These are phyloP conservation scores for Aureobasidium namibiae DNA, from an alignment of 2,329 filamentous ascomycete species.

Conservation along the genomic window DNA sequence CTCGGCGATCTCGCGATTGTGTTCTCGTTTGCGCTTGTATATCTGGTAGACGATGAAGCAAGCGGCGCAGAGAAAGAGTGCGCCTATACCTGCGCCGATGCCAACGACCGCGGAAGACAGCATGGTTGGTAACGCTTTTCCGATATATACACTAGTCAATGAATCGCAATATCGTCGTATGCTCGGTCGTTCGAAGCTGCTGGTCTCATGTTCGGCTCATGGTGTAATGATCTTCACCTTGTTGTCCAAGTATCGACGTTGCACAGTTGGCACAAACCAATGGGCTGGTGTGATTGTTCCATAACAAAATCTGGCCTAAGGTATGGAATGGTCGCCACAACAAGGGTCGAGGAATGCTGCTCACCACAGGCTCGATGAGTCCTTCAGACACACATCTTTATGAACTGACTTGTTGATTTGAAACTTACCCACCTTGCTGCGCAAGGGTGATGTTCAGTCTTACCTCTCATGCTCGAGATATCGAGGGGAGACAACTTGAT, in stretches of 20 bases:
- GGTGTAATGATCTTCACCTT: not conserved
- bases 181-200: not conserved
- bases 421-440: not conserved
- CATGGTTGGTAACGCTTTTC: conserved; percentile 1
- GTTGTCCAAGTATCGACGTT: not conserved
- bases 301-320: not conserved
- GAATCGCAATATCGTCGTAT: not conserved
- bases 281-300: not conserved
- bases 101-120: conserved; percentile 14
- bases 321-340: conserved; percentile 14
- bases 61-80: conserved; percentile 20
- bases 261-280: not conserved
- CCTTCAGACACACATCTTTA: not conserved
- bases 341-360: conserved; percentile 14
- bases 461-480: not conserved
- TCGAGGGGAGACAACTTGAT: not conserved
- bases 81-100: conserved; percentile 23
- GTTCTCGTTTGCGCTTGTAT: conserved; percentile 18
- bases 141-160: not conserved
- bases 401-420: not conserved
- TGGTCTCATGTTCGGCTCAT: not conserved
- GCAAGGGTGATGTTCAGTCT: not conserved
- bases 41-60: conserved; percentile 20
- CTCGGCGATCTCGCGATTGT: conserved; percentile 20
- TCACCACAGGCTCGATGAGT: not conserved